Evolutionary conservation across 495 filamentous ascomycete genomes (phyloP).

Genomic region (Hypoxylon subgilvum): DNA sequence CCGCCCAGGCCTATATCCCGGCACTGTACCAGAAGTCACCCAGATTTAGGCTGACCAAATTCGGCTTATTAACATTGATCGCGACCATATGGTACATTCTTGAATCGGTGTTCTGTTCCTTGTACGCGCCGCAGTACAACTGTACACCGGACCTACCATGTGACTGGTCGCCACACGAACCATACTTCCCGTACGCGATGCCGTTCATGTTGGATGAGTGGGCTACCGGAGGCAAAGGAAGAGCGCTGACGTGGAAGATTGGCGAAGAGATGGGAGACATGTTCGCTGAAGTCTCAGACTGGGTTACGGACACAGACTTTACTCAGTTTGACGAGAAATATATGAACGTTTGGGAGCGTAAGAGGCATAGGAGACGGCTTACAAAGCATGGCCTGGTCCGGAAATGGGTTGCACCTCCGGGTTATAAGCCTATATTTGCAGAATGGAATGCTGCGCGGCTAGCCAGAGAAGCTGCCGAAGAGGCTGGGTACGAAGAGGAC

Average conservation of each 20-base stretch:
- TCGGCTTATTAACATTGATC: conserved; percentile 60
- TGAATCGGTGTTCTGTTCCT: conserved; percentile 65
- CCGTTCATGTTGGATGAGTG: conserved; percentile 63
- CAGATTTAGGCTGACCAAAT: conserved; percentile 59
- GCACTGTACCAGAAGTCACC: conserved; percentile 60
- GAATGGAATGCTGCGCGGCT: conserved; percentile 45
- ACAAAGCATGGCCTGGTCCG: conserved; percentile 45
- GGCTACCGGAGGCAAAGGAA: conserved; percentile 53
- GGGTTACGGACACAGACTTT: conserved; percentile 48
- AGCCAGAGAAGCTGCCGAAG: conserved; percentile 40
- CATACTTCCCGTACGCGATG: conserved; percentile 59
- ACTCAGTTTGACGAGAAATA: conserved; percentile 42
- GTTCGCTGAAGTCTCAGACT: conserved; percentile 50
- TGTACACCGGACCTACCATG: conserved; percentile 52
- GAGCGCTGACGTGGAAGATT: conserved; percentile 32
- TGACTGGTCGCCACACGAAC: conserved; percentile 57
- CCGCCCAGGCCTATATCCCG: conserved; percentile 62
- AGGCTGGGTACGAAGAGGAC: conserved; percentile 36
- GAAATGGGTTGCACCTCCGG: conserved; percentile 40
- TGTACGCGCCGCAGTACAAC: conserved; percentile 62
- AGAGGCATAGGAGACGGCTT: conserved; percentile 49
- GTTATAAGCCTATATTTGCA: conserved; percentile 42
- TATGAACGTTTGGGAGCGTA: conserved; percentile 43
- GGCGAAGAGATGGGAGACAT: conserved; percentile 49
- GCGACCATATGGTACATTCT: conserved; percentile 61